Conservation (phyloP, 31 red algal genomes). For the Porphyra umbilicalis region DNA sequence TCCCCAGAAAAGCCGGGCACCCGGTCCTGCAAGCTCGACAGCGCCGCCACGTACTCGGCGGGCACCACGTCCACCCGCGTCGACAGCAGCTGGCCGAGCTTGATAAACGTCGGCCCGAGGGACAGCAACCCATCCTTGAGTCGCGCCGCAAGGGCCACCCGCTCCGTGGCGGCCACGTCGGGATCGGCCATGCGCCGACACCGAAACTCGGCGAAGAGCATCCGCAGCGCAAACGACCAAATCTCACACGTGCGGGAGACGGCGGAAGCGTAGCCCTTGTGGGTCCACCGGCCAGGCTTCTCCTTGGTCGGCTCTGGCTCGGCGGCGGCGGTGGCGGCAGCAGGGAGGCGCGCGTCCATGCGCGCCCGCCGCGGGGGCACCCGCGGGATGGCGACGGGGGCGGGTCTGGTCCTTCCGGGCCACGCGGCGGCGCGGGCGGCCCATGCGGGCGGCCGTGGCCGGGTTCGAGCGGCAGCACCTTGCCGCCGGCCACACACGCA, state of each 20-base stretch:
- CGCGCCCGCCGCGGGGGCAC: neutral
- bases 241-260: constrained; percentile 49
- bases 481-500: neutral
- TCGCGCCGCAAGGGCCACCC: constrained; percentile 2
- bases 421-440: neutral
- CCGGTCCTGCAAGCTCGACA: constrained; percentile 63
- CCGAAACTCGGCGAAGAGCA: constrained; percentile 35
- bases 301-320: neutral
- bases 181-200: constrained; percentile 28
- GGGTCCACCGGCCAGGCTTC: constrained; percentile 21
- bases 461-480: neutral
- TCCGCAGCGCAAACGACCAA: constrained; percentile 58
- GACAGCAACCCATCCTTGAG: constrained; percentile 37
- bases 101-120: constrained; percentile 94
- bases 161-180: constrained; percentile 4
- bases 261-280: constrained; percentile 37
- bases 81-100: constrained; percentile 82
- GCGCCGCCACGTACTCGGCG: constrained; percentile 67
- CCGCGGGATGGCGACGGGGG: too few relatives aligned
- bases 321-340: neutral
- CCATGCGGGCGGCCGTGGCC: neutral
- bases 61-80: constrained; percentile 81
- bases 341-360: too few relatives aligned
- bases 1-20: constrained; percentile 73
- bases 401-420: neutral